phyloP scores from a whole-genome alignment of 2,329 filamentous ascomycete species.

The Tetracladium maxilliforme region DNA sequence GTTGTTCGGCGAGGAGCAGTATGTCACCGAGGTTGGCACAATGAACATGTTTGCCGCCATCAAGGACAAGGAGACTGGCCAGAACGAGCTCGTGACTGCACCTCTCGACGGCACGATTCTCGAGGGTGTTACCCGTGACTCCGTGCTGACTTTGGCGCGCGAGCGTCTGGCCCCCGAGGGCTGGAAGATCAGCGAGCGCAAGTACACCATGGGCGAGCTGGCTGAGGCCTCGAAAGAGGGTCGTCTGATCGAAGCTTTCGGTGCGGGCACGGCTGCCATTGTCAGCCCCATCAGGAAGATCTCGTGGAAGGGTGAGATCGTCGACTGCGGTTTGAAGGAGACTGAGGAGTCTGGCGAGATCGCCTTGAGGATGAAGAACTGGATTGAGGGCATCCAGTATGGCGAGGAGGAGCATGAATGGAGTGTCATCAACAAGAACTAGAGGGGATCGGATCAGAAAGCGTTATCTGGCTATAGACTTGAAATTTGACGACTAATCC shows the following conservation, averaged over 20 bases:
- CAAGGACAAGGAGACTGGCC: slow-evolving; percentile 71
- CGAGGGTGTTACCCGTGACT: slow-evolving; percentile 88
- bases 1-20: slow-evolving; percentile 93
- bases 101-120: slow-evolving; percentile 94
- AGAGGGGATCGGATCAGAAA: too few relatives aligned
- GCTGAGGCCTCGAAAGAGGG: slow-evolving; percentile 72
- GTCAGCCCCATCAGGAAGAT: slow-evolving; percentile 84
- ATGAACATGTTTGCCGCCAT: slow-evolving; percentile 96
- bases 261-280: slow-evolving; percentile 84
- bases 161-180: slow-evolving; percentile 74
- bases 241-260: slow-evolving; percentile 83
- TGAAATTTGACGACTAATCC: too few relatives aligned
- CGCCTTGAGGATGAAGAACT: slow-evolving; percentile 77
- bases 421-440: too few relatives aligned
- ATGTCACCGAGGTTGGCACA: slow-evolving; percentile 91
- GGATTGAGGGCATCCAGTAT: slow-evolving; percentile 94
- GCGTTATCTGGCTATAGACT: too few relatives aligned
- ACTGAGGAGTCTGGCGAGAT: slow-evolving; percentile 79
- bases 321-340: slow-evolving; percentile 71
- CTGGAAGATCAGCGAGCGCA: slow-evolving; percentile 79
- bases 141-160: slow-evolving; percentile 69
- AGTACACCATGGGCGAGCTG: slow-evolving; percentile 82
- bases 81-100: slow-evolving; percentile 88
- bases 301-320: slow-evolving; percentile 68
- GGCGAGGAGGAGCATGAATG: slow-evolving; percentile 85